Evolutionary conservation across 1,139 yeast species (phyloP).

Genomic region (Geotrichum histeridarum): DNA sequence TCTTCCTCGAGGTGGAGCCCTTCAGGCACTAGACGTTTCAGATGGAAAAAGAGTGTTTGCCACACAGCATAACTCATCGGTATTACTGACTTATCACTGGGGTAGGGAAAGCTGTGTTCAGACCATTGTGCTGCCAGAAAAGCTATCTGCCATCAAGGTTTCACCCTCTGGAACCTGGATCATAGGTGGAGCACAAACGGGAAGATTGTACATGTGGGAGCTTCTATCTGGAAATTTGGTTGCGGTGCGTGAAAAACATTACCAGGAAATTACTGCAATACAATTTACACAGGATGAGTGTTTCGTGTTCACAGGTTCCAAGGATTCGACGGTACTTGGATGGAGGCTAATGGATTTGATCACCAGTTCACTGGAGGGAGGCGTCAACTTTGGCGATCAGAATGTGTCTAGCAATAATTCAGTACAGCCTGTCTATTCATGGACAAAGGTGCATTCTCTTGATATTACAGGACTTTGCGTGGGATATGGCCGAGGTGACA

Average conservation of each 20-base stretch:
- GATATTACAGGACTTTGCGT: constrained; percentile 61
- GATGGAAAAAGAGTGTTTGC: constrained; percentile 45
- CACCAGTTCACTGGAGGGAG: constrained; percentile 31
- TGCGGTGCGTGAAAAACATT: constrained; percentile 75
- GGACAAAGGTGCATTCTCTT: constrained; percentile 66
- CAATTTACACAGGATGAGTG: constrained; percentile 62
- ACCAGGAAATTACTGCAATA: constrained; percentile 63
- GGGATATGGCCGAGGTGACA: constrained; percentile 51
- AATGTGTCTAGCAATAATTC: constrained; percentile 28
- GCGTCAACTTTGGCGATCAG: constrained; percentile 11
- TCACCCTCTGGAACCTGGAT: constrained; percentile 52
- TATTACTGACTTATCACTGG: constrained; percentile 67
- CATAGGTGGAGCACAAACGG: constrained; percentile 66
- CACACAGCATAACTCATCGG: constrained; percentile 64
- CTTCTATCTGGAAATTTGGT: constrained; percentile 69
- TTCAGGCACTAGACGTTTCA: constrained; percentile 9
- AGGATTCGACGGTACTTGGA: constrained; percentile 71
- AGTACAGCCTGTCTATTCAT: constrained; percentile 44
- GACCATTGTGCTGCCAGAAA: constrained; percentile 80
- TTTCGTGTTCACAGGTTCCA: constrained; percentile 68
- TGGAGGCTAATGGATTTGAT: constrained; percentile 68
- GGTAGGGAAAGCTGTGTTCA: constrained; percentile 81
- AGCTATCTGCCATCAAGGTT: constrained; percentile 53
- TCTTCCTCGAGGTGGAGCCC: constrained; percentile 10
- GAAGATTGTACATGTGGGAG: constrained; percentile 83